Base-by-base conservation (phyloP, 2,329 filamentous ascomycete genomes). In the Alternaria sp. region DNA sequence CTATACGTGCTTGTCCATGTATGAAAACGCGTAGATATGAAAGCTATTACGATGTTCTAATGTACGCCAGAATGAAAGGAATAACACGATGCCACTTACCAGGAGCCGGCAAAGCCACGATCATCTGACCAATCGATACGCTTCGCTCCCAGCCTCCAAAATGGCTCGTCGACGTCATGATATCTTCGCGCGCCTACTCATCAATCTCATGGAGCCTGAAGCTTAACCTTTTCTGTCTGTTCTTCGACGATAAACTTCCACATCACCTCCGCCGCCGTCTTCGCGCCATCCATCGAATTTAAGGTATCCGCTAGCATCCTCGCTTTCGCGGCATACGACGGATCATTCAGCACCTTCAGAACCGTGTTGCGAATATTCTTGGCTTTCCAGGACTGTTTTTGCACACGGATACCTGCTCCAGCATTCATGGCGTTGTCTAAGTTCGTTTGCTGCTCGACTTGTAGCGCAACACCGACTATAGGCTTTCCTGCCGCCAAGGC, bases 371-470 rank as follows among this genome's bases (percentile, higher is more conserved):
- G 67, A 32, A 75, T 75, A 16, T 64, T 65, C 39, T 69, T 71
- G 3, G 71, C 70, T 16, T 72, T 70, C 73, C 73, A 75, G 18
- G 59, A 59, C 28, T 73, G 70, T 41, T 71, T 65, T 42, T 75
- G 73, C 11, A 75, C 47, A 4, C 73, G 69, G 12, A 75, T 66
- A 24, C 70, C 73, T 14, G 72, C 73, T 16, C 71, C 72, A 14
- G 66, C 67, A 55, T 75, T 69, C 73, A 75, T 75, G 1, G 71
- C 72, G 34, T 75, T 75, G 53, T 75, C 73, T n/a, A 75, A 44
- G 39, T 75, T 75, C 5, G 73, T 75, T 47, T 75, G 73, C 51
- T 75, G 73, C 54, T 75, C 73, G 30, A 75, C 70, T 52, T 75
- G 73, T 42, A 75, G 57, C 24, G 72, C 73, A 30, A 75, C 73